These are phyloP conservation scores for Piper longum DNA, from an alignment of 164 flowering plant genomes.

Conservation along the genomic window DNA sequence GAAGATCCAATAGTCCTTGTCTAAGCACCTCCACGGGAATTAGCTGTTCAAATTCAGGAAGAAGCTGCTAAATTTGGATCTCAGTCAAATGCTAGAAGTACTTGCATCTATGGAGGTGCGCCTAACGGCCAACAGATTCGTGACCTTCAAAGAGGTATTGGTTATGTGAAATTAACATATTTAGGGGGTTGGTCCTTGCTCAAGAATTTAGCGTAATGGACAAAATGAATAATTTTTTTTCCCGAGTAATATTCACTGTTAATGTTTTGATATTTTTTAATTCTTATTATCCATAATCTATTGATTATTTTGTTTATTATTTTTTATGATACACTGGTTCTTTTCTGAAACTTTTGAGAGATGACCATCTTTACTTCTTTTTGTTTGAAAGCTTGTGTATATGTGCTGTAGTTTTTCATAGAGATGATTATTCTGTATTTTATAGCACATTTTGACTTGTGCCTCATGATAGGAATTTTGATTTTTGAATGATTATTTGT, in stretches of 20 bases:
- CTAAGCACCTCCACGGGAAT: constrained; percentile 87
- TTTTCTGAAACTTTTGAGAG: too few species aligned
- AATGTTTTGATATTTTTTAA: too few species aligned
- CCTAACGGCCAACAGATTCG: constrained; percentile 99
- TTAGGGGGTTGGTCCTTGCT: background rate
- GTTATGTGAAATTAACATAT: background rate
- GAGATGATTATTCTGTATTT: too few species aligned
- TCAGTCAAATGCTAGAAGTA: constrained; percentile 46
- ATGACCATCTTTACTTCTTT: too few species aligned
- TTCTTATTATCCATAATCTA: too few species aligned
- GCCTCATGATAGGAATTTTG: background rate
- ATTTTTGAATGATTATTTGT: background rate
- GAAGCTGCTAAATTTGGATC: constrained; percentile 71
- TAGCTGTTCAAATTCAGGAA: constrained; percentile 91
- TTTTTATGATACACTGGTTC: too few species aligned
- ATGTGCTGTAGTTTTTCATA: too few species aligned
- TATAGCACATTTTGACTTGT: background rate
- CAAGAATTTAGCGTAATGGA: background rate
- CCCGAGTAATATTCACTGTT: too few species aligned
- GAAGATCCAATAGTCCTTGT: constrained; percentile 68
- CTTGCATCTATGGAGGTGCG: constrained; percentile 94
- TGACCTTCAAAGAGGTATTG: constrained; percentile 69
- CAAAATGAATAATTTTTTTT: too few species aligned
- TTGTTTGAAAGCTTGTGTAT: background rate
- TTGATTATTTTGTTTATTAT: too few species aligned